Evolutionary conservation across 1,284 basidiomycete genomes (phyloP), one percentile per base, ranked within the genome.

Genomic region (Ustilago esculenta): DNA sequence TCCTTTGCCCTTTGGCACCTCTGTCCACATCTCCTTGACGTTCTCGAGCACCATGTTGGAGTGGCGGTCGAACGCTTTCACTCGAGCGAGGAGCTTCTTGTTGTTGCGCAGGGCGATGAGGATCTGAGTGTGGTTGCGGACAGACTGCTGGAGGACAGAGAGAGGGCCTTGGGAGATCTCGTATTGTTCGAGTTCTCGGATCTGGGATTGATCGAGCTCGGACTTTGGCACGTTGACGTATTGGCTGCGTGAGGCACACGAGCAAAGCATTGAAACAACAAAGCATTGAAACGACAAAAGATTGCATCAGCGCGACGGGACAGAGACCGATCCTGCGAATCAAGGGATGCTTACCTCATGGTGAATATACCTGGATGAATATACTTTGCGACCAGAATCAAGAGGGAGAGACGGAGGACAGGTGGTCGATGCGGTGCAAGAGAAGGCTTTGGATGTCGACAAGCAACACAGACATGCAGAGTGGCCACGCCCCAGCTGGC

Each of bases 1-100:
- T 82, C 92, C 93, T 85, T 98, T 98, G 46, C 93, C 93, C 84
- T 98, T 98, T 20, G 96, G 96, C 50, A 90, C 84, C 83, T 99
- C 96, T 24, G 94, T 97, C 96, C 96, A 98, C 95, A 97, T 97
- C 91, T 81, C 80, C 58, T 81, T 81, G 24, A 81, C 80, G 32
- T 81, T 81, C 48, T 81, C 80, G 12, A 81, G 60, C 8, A 81
- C 96, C 95, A 99, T 98, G 83, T 99, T 99, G 74, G 91, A 92
- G 84, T 99, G 96, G 80, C 96, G 87, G 84, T 99, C 96, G 83
- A 99, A 99, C 0, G 96, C 96, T 84, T 99, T 99, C 59, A 98
- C 95, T 57, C 95, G 88, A 35, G 93, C 96, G 58, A 99, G 87
- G 27, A 99, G 86, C 84, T 99, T 99, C 85, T 96, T 97, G 87